Conservation (phyloP, 1,284 basidiomycete genomes). For the Irpex sp. region DNA sequence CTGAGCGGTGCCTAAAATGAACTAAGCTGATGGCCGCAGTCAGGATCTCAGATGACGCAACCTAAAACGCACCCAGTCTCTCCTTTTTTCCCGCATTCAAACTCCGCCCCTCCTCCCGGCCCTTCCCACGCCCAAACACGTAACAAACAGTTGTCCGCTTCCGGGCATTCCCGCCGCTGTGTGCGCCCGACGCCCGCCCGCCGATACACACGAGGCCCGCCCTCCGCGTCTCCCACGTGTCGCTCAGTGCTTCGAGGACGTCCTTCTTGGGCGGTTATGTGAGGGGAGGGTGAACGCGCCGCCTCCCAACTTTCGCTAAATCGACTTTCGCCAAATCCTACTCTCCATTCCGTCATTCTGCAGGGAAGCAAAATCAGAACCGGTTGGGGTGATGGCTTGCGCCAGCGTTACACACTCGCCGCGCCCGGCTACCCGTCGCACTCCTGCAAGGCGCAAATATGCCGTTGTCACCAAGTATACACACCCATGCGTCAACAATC, state of each 20-base stretch:
- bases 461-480: not conserved
- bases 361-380: not conserved
- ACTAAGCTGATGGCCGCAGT: constrained; percentile 33
- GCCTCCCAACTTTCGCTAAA: not conserved
- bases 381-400: not conserved
- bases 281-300: not conserved
- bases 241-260: not conserved
- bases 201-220: constrained; percentile 8
- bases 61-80: constrained; percentile 25
- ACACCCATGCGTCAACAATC: not conserved
- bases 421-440: not conserved
- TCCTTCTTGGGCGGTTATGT: not conserved
- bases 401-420: not conserved
- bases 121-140: not conserved
- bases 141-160: not conserved
- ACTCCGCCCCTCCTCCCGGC: constrained; percentile 10
- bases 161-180: constrained; percentile 8
- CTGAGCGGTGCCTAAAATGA: constrained; percentile 31
- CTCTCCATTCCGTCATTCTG: constrained; percentile 3
- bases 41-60: constrained; percentile 33
- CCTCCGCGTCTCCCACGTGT: not conserved
- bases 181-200: not conserved
- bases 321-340: not conserved
- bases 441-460: not conserved
- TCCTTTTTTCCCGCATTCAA: constrained; percentile 15